These are phyloP conservation scores for Favolaschia claudopus DNA, from an alignment of 768 basidiomycete genomes.

Conservation along the genomic window DNA sequence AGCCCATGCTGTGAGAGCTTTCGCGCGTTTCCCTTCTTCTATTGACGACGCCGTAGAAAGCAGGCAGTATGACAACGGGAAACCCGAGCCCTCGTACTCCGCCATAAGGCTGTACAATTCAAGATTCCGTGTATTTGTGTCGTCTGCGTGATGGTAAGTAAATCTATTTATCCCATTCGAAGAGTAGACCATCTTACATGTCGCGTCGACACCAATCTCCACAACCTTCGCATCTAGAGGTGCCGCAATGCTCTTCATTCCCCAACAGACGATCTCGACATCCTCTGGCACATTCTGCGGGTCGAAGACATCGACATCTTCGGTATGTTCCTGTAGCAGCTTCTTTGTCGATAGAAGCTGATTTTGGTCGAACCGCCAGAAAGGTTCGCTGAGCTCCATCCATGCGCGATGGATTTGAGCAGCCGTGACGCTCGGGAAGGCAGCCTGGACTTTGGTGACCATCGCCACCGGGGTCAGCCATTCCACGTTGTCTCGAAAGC, in stretches of 20 bases:
- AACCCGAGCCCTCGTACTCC: constrained; percentile 32
- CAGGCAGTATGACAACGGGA: constrained; percentile 32
- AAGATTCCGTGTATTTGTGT: constrained; percentile 30
- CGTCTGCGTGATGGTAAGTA: neutral
- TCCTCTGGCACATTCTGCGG: constrained; percentile 20
- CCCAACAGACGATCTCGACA: constrained; percentile 21
- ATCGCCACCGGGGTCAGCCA: constrained; percentile 33
- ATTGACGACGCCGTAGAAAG: constrained; percentile 31
- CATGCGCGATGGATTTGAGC: constrained; percentile 37
- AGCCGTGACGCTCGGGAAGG: constrained; percentile 34
- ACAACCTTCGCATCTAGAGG: constrained; percentile 8
- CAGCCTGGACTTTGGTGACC: constrained; percentile 41
- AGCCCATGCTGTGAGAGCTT: constrained; percentile 26
- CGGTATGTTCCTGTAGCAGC: constrained; percentile 1
- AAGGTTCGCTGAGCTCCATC: constrained; percentile 33
- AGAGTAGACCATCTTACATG: constrained; percentile 14
- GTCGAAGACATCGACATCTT: constrained; percentile 5
- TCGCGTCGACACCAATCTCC: constrained; percentile 25
- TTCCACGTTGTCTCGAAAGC: constrained; percentile 28
- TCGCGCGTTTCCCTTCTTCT: constrained; percentile 24
- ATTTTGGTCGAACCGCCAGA: constrained; percentile 29
- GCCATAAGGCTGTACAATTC: constrained; percentile 32
- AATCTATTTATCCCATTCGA: neutral
- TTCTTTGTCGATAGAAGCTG: constrained; percentile 14
- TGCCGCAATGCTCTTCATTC: constrained; percentile 21